Evolutionary conservation across 1,284 basidiomycete species (phyloP).

Genomic region (Ustilago trichophora): DNA sequence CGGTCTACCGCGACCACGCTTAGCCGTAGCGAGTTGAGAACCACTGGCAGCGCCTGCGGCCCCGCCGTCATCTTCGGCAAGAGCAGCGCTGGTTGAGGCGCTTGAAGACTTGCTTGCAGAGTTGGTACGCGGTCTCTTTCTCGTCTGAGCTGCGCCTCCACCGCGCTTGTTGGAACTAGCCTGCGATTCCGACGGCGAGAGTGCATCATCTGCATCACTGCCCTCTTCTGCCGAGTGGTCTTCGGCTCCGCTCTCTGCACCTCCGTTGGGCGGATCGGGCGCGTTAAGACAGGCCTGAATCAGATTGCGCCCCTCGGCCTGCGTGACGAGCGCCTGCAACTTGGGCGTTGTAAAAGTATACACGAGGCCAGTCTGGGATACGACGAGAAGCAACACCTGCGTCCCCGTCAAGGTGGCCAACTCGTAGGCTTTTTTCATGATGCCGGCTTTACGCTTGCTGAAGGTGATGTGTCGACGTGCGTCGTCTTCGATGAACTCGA

Average conservation of each 20-base stretch:
- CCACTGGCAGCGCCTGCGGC: conserved; percentile 7
- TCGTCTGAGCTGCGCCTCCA: conserved; percentile 10
- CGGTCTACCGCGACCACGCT: conserved; percentile 41
- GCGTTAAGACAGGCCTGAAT: conserved; percentile 76
- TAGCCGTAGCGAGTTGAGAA: conserved; percentile 22
- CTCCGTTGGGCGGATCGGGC: conserved; percentile 42
- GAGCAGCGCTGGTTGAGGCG: conserved; percentile 9
- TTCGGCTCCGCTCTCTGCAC: conserved; percentile 20
- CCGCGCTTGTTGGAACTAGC: conserved; percentile 34
- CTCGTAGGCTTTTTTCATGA: conserved; percentile 81
- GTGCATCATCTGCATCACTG: conserved; percentile 17
- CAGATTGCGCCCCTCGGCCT: conserved; percentile 95
- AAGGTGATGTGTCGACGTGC: conserved; percentile 98
- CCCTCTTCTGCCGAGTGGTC: conserved; percentile 21
- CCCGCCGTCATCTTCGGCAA: conserved; percentile 21
- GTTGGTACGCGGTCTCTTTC: conserved; percentile 35
- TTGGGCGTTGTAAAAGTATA: conserved; percentile 99
- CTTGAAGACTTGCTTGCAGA: conserved; percentile 33
- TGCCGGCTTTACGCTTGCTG: conserved; percentile 98
- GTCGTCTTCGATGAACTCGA: conserved; percentile 99
- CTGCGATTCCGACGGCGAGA: conserved; percentile 33
- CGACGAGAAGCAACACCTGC: conserved; percentile 93
- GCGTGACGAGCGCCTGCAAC: conserved; percentile 93
- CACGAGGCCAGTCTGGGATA: conserved; percentile 95
- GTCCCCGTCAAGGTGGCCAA: conserved; percentile 97